Base-by-base conservation (phyloP, 257 asterid species). In the Lithospermum erythrorhizon region DNA sequence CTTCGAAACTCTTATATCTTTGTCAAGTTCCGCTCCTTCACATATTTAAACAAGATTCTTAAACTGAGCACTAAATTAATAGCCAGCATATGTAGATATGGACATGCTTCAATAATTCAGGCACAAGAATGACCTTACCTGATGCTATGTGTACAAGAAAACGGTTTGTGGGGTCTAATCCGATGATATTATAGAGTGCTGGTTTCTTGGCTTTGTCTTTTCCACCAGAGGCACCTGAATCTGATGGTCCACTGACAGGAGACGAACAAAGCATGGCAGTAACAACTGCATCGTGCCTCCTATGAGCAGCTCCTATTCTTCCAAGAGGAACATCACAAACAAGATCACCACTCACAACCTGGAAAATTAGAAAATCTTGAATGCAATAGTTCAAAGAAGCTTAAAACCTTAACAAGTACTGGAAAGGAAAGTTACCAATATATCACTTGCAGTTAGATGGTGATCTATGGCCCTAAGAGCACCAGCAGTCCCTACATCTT, bases 281-380 rank as follows among this genome's bases (percentile, higher is more conserved):
- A 74, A 89, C 97, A 41, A 72, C 95, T 48, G 99, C 97, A 68
- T 93, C 94, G 65, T 89, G 95, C 35, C 95, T 88, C 69, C 91
- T 78, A 76, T 93, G 99, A 55, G 87, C 91, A 71, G 96, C 96
- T 53, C 96, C 96, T 57, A 93, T 82, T 27, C 95, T 89, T 66
- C 99, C 99, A 58, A 91, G 96, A 55, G 90, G 78, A 55, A 93
- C 83, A 76, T 93, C 99, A 73, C 82, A 86, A 52, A 93, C 81
- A 78, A 93, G 84, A 77, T 93, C 99, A 70, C 99, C 99, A 69
- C 97, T 93, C 76, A 93, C 84, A 61, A 93, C 94, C 98, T 93
- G 67, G 63, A 76, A 66, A 71, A 27, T 65, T 63, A 21, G 57
- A 57, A 49, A 70, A 48, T 61, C 75, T 68, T 20, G 68, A 68